Evolutionary conservation across 805 yeast species (phyloP), one percentile per base, ranked within the genome.

Genomic region (Zygoascus flipseniorum): DNA sequence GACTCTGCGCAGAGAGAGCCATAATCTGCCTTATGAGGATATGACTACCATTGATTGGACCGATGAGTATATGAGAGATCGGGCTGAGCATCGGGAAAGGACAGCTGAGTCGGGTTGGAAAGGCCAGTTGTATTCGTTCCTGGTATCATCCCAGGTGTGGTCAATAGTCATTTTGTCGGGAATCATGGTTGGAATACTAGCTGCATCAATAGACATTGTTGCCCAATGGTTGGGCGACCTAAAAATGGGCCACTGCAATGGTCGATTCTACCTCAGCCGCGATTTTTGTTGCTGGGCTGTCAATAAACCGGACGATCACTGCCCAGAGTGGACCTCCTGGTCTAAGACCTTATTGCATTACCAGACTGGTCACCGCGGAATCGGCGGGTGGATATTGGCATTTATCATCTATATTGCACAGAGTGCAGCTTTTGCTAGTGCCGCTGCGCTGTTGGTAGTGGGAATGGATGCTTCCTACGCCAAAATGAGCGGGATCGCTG

Each of bases 151-250:
- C 2, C 78, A 76, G 57, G 74, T 77, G 49, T 88, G 96, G 85
- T 61, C 85, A 1, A 82, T 86, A 0, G 69, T 92, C 42, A 78
- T 89, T 0, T 60, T 75, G 1, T 85, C 88, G 56, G 97, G 97
- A 0, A 61, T 85, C 0, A 57, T 74, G 1, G 84, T 87, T 45
- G 99, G 98, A 1, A 60, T 80, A 1, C 79, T 88, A 41, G 97
- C 97, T 0, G 92, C 90, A 0, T 74, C 76, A 19, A 72, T 90
- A 50, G 89, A 87, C 61, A 77, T 90, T 9, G 75, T 85, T 9
- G 85, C 97, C 0, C 89, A 86, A 51, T 90, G 92, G 80, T 70
- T 92, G 20, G 85, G 86, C 2, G 81, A 83, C 59, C 66, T 89
- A 52, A 80, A 88, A 56, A 68, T 79, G 2, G 98, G 98, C 0